These are phyloP conservation scores for Thermochaetoides dissita DNA, from an alignment of 2,329 filamentous ascomycete species.

Conservation along the genomic window DNA sequence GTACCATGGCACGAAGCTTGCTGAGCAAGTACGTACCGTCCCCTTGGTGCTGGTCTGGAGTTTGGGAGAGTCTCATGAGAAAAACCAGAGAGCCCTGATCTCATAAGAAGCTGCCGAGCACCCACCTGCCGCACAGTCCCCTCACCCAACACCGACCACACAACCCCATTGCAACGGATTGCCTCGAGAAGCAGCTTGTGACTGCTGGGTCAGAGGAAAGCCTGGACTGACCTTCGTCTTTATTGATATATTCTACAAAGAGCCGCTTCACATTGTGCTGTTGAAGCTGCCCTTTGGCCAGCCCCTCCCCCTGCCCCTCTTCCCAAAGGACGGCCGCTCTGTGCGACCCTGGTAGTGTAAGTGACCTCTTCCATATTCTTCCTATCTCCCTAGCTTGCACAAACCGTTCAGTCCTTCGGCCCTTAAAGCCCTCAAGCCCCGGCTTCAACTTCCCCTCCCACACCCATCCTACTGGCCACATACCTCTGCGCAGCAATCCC, in stretches of 20 bases:
- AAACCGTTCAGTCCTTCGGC: no score
- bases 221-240: not conserved
- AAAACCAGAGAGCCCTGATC: no score
- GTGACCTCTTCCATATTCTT: conserved; percentile 14
- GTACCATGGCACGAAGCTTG: no score
- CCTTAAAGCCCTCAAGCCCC: no score
- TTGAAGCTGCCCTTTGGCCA: conserved; percentile 2
- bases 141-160: no score
- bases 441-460: no score
- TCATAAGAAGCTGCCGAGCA: no score
- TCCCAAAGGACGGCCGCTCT: conserved; percentile 14
- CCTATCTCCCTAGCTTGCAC: no score
- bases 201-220: conserved; percentile 10
- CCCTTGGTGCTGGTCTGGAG: no score
- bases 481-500: conserved; percentile 89
- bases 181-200: conserved; percentile 13
- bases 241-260: not conserved
- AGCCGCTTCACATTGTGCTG: not conserved
- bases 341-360: conserved; percentile 16
- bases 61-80: no score
- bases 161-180: not conserved
- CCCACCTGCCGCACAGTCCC: no score
- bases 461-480: conserved; percentile 66
- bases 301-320: conserved; percentile 12
- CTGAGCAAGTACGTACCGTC: no score